phyloP scores from a whole-genome alignment of 2,329 filamentous ascomycete genomes.

The Hymenoscyphus occultus region DNA sequence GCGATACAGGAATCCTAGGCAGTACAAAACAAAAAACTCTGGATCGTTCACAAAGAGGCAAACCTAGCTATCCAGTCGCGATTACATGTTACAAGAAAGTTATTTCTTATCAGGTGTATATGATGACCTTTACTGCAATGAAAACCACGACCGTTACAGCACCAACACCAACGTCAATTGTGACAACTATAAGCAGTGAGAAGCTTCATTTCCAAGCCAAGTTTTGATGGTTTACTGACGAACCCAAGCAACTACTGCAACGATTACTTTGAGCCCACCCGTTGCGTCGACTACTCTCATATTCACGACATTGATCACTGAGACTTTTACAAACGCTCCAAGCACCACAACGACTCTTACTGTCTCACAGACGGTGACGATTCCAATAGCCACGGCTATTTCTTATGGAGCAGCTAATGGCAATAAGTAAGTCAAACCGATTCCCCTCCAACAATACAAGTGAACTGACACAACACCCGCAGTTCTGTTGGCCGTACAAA shows the following conservation, averaged over 20 bases:
- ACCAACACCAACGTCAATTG: neutral
- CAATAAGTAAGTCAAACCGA: neutral
- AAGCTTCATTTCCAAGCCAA: neutral
- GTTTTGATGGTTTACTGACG: neutral
- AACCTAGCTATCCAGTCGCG: neutral
- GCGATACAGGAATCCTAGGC: neutral
- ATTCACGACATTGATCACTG: neutral
- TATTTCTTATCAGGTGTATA: neutral
- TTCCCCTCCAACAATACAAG: neutral
- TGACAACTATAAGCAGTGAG: neutral
- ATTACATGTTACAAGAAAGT: neutral
- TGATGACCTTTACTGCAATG: neutral
- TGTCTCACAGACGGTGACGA: neutral
- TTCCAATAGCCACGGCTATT: neutral
- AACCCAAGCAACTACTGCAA: neutral
- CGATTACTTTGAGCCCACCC: neutral
- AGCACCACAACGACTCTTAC: neutral
- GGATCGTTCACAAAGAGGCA: neutral
- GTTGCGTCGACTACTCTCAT: neutral
- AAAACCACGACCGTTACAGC: neutral
- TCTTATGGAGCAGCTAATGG: neutral
- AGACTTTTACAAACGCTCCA: neutral
- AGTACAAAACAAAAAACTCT: constrained; percentile 2
- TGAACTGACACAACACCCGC: neutral
- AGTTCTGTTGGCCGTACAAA: neutral